Evolutionary conservation across 345 rosid genomes (phyloP), one percentile per base, ranked within the genome.

Genomic region (Hibiscus tridactylites): DNA sequence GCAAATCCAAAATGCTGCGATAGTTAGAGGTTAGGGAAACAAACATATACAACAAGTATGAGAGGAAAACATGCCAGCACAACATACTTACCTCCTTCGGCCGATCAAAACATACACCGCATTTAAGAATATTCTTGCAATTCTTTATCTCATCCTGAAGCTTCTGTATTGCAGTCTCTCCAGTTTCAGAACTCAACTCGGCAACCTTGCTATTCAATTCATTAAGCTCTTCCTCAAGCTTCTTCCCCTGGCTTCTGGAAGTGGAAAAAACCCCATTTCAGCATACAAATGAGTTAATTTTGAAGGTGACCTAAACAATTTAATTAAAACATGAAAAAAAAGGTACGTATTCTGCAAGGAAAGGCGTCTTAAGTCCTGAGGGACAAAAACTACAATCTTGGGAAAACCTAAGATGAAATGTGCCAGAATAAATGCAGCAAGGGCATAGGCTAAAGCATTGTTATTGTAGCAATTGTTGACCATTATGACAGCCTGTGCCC

Each of bases 81-180:
- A 31, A 4, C 4, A 31, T 31, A 37, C 73, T 76, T 75, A 87
- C 98, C 96, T 93, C 97, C 80, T 95, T 95, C 52, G 97, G 93
- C 74, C 97, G 85, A 83, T 92, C 99, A 35, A 85, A 91, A 77
- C 99, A 95, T 61, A 95, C 97, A 6, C 99, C 87, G 68, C 99
- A 95, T 79, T 95, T 95, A 68, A 95, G 93, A 46, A 90, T 87
- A 42, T 92, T 79, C 79, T 89, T 90, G 84, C 91, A 92, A 49
- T 84, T 91, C 56, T 87, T 90, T 70, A 95, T 86, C 70, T 92
- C 97, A 53, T 90, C 96, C 79, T 90, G 97, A n/a, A 95, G 91
- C 80, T 84, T 89, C 81, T 83, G 83, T 75, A 92, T 83, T 15
- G 92, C 92, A 21, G 91, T 91, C 81, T 92, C 99, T 61, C 91